These are phyloP conservation scores for Arthroderma sp. DNA, from an alignment of 2,329 filamentous ascomycete species.

Conservation along the genomic window DNA sequence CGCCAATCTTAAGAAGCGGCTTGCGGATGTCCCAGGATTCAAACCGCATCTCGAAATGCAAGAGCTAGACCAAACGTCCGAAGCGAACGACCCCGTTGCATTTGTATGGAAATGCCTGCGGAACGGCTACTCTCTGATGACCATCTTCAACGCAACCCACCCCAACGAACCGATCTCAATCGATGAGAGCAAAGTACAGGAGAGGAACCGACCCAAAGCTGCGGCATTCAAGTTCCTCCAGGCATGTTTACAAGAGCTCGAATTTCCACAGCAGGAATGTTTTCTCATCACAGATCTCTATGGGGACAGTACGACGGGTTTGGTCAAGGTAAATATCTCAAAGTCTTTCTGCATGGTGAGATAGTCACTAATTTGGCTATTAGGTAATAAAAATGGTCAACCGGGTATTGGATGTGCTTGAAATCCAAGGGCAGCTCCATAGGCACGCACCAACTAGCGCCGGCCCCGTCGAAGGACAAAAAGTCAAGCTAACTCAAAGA, in stretches of 20 bases:
- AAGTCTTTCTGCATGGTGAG: neutral
- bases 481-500: slow-evolving; percentile 53
- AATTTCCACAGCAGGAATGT: slow-evolving; percentile 65
- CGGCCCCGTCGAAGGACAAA: slow-evolving; percentile 34
- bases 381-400: slow-evolving; percentile 86
- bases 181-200: slow-evolving; percentile 48
- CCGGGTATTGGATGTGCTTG: slow-evolving; percentile 73
- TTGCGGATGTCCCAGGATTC: slow-evolving; percentile 74
- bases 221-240: slow-evolving; percentile 88
- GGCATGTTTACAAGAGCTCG: slow-evolving; percentile 70
- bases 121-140: slow-evolving; percentile 68
- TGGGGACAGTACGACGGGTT: slow-evolving; percentile 88
- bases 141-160: slow-evolving; percentile 75
- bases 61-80: slow-evolving; percentile 50
- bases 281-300: slow-evolving; percentile 89
- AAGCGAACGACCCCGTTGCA: slow-evolving; percentile 66
- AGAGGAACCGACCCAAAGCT: slow-evolving; percentile 68
- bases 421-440: slow-evolving; percentile 62
- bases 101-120: slow-evolving; percentile 80
- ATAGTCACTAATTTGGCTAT: slow-evolving; percentile 1
- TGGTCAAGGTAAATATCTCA: slow-evolving; percentile 59
- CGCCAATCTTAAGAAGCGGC: slow-evolving; percentile 64
- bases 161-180: slow-evolving; percentile 56
- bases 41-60: slow-evolving; percentile 62
- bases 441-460: slow-evolving; percentile 41